Percentiles rank a stretch among this genome's conserved stretches.
phyloP scores from a whole-genome alignment of 208 protist genomes.

The Wallacemonas sp. region DNA sequence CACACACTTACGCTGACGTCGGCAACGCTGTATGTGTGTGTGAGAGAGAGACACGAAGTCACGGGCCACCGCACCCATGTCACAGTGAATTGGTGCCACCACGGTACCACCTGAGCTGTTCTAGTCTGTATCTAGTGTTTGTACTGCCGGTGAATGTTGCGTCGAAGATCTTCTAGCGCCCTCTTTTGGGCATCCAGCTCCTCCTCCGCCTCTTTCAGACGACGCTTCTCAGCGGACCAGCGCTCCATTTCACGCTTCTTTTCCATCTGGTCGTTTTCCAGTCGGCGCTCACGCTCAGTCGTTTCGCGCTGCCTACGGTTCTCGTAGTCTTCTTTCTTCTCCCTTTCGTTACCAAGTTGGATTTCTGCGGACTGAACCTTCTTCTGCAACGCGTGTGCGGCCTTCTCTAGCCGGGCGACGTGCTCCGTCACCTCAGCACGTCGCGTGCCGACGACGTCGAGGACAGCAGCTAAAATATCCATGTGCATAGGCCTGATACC shows the following conservation, averaged over 20 bases:
- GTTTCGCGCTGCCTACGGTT: slow-evolving; percentile 36
- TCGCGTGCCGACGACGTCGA: slow-evolving; percentile 32
- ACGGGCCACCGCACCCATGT: too few relatives aligned
- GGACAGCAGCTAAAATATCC: slow-evolving; percentile 36
- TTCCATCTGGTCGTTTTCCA: slow-evolving; percentile 36
- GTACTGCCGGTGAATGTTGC: slow-evolving; percentile 67
- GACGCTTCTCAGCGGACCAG: slow-evolving; percentile 43
- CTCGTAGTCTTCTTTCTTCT: slow-evolving; percentile 57
- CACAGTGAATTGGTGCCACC: too few relatives aligned
- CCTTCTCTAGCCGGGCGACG: slow-evolving; percentile 23
- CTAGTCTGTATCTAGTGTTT: slow-evolving; percentile 5
- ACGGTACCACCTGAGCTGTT: too few relatives aligned
- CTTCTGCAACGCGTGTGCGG: slow-evolving; percentile 26
- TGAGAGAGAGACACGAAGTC: too few relatives aligned
- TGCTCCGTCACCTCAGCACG: slow-evolving; percentile 31
- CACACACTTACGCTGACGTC: background rate
- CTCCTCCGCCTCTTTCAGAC: slow-evolving; percentile 42
- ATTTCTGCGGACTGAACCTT: slow-evolving; percentile 30
- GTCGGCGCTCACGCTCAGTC: slow-evolving; percentile 52
- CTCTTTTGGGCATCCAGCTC: slow-evolving; percentile 39
- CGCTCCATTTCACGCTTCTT: slow-evolving; percentile 44
- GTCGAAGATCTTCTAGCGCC: slow-evolving; percentile 45
- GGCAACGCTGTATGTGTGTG: too few relatives aligned
- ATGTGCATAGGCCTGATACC: slow-evolving; percentile 23
- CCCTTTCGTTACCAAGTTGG: slow-evolving; percentile 43